Evolutionary conservation across 306 rosid species (phyloP).

Genomic region (Glycine soja): DNA sequence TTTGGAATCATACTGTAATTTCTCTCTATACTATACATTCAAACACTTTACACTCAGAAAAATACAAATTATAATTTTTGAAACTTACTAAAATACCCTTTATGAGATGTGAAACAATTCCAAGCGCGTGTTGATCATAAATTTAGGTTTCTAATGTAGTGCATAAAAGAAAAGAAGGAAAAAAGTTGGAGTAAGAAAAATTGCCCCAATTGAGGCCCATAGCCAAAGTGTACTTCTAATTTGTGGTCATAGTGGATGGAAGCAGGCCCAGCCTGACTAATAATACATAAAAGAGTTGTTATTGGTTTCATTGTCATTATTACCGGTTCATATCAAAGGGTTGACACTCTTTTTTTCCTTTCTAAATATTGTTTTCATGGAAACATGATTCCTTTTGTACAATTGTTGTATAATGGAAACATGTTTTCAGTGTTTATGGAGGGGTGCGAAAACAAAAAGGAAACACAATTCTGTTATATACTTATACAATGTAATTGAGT

Average conservation of each 20-base stretch:
- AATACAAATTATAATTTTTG: not conserved
- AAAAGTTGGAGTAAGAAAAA: not conserved
- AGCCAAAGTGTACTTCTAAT: not conserved
- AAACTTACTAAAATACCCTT: not conserved
- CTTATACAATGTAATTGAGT: too few species aligned
- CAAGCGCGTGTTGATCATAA: not conserved
- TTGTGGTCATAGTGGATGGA: not conserved
- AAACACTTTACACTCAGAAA: not conserved
- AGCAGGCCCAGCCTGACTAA: not conserved
- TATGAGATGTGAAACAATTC: not conserved
- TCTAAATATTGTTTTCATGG: too few species aligned
- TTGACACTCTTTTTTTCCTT: too few species aligned
- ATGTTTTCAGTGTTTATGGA: too few species aligned
- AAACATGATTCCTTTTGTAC: too few species aligned
- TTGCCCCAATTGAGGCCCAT: conserved; percentile 28
- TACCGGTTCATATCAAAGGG: too few species aligned
- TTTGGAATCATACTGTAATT: not conserved
- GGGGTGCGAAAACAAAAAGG: too few species aligned
- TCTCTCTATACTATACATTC: not conserved
- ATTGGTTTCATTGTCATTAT: too few species aligned
- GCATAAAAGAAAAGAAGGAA: too few species aligned
- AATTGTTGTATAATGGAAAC: too few species aligned
- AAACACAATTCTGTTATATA: too few species aligned
- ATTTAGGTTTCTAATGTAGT: not conserved
- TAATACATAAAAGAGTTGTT: too few species aligned